These are phyloP conservation scores for Zygosaccharomyces pseudobailii DNA, from an alignment of 1,139 yeast genomes.

Conservation along the genomic window DNA sequence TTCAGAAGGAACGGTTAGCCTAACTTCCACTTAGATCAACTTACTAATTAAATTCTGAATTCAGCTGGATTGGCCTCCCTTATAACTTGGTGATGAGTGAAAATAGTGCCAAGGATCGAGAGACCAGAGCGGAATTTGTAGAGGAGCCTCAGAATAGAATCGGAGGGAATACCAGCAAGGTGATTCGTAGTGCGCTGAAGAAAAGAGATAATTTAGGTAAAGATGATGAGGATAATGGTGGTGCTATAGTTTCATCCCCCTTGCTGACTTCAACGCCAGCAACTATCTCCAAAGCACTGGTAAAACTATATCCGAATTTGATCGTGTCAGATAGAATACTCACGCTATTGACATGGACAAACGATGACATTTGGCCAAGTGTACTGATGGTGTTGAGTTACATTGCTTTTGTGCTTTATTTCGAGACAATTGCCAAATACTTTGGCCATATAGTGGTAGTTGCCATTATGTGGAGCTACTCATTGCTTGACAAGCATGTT, in stretches of 20 bases:
- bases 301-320: slow-evolving; percentile 78
- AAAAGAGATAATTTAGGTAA: slow-evolving; percentile 10
- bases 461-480: slow-evolving; percentile 60
- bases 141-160: slow-evolving; percentile 25
- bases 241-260: slow-evolving; percentile 45
- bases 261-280: slow-evolving; percentile 82
- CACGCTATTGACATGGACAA: slow-evolving; percentile 85
- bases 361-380: slow-evolving; percentile 76
- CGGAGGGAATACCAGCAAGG: slow-evolving; percentile 29
- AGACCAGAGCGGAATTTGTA: slow-evolving; percentile 30
- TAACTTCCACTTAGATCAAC: background rate
- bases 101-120: slow-evolving; percentile 14
- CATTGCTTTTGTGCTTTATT: slow-evolving; percentile 61
- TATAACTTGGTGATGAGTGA: slow-evolving; percentile 18
- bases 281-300: slow-evolving; percentile 75
- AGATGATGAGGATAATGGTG: slow-evolving; percentile 12
- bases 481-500: slow-evolving; percentile 50
- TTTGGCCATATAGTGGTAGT: slow-evolving; percentile 77
- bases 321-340: slow-evolving; percentile 64
- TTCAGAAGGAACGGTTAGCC: background rate
- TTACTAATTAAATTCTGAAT: background rate
- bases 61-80: background rate
- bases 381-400: slow-evolving; percentile 55
- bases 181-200: slow-evolving; percentile 29
- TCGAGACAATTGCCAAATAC: slow-evolving; percentile 67